Percentiles rank a stretch among this genome's conserved stretches.
These are phyloP conservation scores for Alternaria hordeiaustralica DNA, from an alignment of 2,329 filamentous ascomycete genomes.

Conservation along the genomic window DNA sequence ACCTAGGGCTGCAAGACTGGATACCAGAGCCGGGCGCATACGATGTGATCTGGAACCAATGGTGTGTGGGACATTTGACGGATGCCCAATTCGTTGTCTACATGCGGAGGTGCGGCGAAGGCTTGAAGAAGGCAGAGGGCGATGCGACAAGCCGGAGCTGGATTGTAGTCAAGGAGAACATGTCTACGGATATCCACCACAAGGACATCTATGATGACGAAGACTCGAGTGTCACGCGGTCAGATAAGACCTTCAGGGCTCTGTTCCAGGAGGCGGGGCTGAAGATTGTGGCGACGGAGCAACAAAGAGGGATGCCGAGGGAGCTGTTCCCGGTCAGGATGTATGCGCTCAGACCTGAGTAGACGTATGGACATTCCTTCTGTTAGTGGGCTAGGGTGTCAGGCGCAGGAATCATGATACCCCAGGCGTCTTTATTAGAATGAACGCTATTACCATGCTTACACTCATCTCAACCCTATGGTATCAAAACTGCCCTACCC, in stretches of 20 bases:
- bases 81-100: conserved; percentile 75
- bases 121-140: conserved; percentile 48
- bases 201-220: conserved; percentile 75
- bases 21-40: conserved; percentile 61
- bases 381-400: neutral
- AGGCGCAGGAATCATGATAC: conserved; percentile 10
- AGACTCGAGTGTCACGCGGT: conserved; percentile 80
- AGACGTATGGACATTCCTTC: neutral
- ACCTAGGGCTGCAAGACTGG: conserved; percentile 78
- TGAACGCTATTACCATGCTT: neutral
- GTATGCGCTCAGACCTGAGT: conserved; percentile 73
- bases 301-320: conserved; percentile 68
- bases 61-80: conserved; percentile 84
- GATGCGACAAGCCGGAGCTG: conserved; percentile 53
- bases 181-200: conserved; percentile 60
- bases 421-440: neutral
- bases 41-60: conserved; percentile 87
- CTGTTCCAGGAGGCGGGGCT: conserved; percentile 75
- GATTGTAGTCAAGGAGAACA: conserved; percentile 83
- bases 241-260: conserved; percentile 71
- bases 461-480: neutral
- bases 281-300: conserved; percentile 55
- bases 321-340: conserved; percentile 75
- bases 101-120: conserved; percentile 65
- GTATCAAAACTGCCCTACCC: neutral